Base-by-base conservation (phyloP, 2,329 filamentous ascomycete genomes). In the Massarina eburnea region DNA sequence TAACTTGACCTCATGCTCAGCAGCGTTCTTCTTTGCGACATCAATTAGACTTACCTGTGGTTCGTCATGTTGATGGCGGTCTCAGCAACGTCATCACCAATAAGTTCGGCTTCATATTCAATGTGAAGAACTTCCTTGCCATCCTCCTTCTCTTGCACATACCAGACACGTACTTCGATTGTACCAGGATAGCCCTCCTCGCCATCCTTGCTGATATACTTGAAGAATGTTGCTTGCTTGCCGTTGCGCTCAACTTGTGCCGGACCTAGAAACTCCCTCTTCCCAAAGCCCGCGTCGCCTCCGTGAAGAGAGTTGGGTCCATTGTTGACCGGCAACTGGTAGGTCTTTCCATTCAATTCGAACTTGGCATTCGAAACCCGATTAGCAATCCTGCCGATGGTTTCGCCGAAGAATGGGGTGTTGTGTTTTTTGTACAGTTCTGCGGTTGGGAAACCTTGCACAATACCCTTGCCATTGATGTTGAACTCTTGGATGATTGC, bases 51-150 rank as follows among this genome's bases (percentile, higher is more conserved):
- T 57, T 71, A 90, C 87, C 89, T 95, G 76, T 99, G 92, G 75
- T 97, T 99, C 39, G 94, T 97, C 73, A 97, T 81, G 73, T 91
- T 95, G 68, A 97, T 82, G 33, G 85, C 85, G 0, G 92, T 97
- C 78, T 96, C 92, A n/a, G 91, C 84, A 10, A 85, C 86, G 39
- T 87, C 79, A 48, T 82, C 85, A 12, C 68, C 85, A 3, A 90
- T 79, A 37, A 97, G 78, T 70, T 89, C 83, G 17, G 88, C 91
- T 76, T 96, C 88, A 67, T 95, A 97, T 70, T 97, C 94, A 39
- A 95, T 88, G 45, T 85, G 85, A 46, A 97, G 73, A 17, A 94
- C 82, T 1, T 82, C 83, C 52, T 85, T 84, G 10, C 79, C 73
- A 40, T 80, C 72, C 66, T 90, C 84, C 51, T 83, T 87, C 42